Base-by-base conservation (phyloP, 768 basidiomycete species). In the Pulveroboletus frians region DNA sequence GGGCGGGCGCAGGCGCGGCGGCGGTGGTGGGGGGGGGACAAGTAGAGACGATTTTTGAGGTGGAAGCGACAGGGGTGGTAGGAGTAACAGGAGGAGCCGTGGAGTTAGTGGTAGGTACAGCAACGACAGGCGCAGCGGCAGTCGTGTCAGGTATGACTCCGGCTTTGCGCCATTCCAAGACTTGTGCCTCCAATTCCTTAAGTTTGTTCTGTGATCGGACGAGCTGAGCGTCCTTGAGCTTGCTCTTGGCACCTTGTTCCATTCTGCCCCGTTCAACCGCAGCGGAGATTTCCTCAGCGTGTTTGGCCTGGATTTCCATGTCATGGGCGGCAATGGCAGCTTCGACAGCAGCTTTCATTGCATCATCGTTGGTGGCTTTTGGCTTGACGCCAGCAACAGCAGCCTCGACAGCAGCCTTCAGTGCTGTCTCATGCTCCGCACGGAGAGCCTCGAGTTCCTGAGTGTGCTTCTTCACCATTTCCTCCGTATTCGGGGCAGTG, bases 201-300 rank as follows among this genome's bases (percentile, higher is more conserved):
- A 88, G 69, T 49, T 74, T 77, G 49, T 68, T 70, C 59, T 86
- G 80, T 9, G 78, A 71, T 43, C 72, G 77, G 27, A 81, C 73
- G n/a, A 89, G 69, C 55, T 85, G 85, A 2, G 71, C 69, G 55
- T 91, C 88, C 68, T 88, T 89, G 37, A 90, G 55, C 62, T 84
- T 86, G 30, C 69, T 62, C 68, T 84, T 85, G 20, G 79, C 71
- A 1, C 59, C 70, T 43, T 76, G 72, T 54, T 90, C 88, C 70
- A 77, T 71, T 40, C 87, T 73, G 3, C 88, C 88, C 3, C 78
- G 71, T 43, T 90, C 88, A 7, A 84, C 73, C 1, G 88, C 88
- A 6, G 77, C 71, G 3, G 73, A 73, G 30, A 88, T 77, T 44
- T 85, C 84, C 20, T 78, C 72, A 6, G 72, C 69, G 20, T 79